phyloP scores from a whole-genome alignment of 2,329 filamentous ascomycete species.

The Penicillium sp. region DNA sequence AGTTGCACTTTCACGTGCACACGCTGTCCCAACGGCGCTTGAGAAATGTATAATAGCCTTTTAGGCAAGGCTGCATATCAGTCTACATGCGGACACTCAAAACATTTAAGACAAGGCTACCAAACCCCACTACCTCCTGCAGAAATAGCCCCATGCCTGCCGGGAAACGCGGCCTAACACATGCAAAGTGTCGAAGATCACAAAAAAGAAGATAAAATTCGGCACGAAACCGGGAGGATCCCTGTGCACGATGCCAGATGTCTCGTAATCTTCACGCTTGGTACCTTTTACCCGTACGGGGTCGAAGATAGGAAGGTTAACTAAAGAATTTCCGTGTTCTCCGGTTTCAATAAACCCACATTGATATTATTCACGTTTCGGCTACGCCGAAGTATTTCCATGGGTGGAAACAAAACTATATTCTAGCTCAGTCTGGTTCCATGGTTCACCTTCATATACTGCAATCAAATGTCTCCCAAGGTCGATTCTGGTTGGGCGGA shows the following conservation, averaged over 20 bases:
- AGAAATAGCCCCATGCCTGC: not conserved
- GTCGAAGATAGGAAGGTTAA: not conserved
- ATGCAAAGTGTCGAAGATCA: not conserved
- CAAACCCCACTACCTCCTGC: not conserved
- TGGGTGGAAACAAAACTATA: not conserved
- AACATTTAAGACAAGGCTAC: not conserved
- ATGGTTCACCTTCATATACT: not conserved
- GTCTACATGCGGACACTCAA: not conserved
- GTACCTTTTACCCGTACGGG: not conserved
- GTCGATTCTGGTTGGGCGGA: not conserved
- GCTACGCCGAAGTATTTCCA: slow-evolving; percentile 1
- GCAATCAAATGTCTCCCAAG: not conserved
- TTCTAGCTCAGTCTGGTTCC: not conserved
- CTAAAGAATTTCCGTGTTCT: slow-evolving; percentile 4
- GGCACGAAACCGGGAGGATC: not conserved
- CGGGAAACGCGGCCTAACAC: not conserved
- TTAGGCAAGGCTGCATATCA: not conserved
- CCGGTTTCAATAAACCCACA: not conserved
- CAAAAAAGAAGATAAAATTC: not conserved
- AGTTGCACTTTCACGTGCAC: not conserved
- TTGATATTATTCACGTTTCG: not conserved
- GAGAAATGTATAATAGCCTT: not conserved
- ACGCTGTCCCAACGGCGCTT: not conserved
- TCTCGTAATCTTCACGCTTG: not conserved
- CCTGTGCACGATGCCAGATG: not conserved